phyloP scores from a whole-genome alignment of 1,284 basidiomycete genomes.

The Irpex sp. region DNA sequence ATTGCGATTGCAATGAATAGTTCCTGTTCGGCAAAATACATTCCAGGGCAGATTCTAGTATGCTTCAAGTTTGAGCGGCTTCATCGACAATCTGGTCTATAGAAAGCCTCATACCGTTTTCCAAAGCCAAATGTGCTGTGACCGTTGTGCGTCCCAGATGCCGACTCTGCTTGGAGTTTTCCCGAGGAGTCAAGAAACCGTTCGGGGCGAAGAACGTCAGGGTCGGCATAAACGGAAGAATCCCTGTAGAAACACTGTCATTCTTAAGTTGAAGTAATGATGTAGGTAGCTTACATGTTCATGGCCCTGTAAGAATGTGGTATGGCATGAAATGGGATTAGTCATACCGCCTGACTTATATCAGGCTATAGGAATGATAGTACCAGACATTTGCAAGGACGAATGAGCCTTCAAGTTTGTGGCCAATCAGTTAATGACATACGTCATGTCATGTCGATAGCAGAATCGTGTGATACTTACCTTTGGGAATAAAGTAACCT shows the following conservation, averaged over 20 bases:
- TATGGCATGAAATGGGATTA: not conserved
- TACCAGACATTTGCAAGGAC: conserved; percentile 2
- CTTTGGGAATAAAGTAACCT: conserved; percentile 4
- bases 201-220: not conserved
- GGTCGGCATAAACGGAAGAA: not conserved
- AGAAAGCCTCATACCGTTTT: not conserved
- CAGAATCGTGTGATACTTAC: not conserved
- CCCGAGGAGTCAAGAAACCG: not conserved
- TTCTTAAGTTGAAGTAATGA: too few relatives aligned
- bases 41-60: not conserved
- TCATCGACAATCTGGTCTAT: not conserved
- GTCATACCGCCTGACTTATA: not conserved
- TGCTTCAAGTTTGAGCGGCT: not conserved
- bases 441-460: not conserved
- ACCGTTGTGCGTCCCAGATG: not conserved
- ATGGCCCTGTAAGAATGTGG: not conserved
- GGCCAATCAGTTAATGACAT: not conserved
- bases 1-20: not conserved
- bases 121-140: not conserved
- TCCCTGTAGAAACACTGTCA: not conserved
- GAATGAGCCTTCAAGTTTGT: not conserved
- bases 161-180: not conserved
- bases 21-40: not conserved
- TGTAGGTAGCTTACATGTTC: not conserved
- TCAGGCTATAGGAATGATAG: not conserved